Evolutionary conservation across 2,329 filamentous ascomycete species (phyloP).

Genomic region (Aureobasidium sp.): DNA sequence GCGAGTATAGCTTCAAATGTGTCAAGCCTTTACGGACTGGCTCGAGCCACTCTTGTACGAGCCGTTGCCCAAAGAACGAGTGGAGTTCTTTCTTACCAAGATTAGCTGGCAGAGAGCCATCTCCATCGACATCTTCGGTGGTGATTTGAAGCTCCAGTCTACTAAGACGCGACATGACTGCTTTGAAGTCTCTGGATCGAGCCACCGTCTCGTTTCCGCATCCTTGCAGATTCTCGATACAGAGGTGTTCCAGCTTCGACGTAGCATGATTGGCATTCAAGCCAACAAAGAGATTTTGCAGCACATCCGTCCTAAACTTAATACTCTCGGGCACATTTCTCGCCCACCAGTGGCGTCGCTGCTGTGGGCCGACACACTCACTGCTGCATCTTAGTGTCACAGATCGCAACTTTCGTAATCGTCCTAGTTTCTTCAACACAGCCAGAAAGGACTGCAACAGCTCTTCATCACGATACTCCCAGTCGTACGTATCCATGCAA

Average conservation of each 20-base stretch:
- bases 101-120: constrained; percentile 16
- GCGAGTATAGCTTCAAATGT: constrained; percentile 35
- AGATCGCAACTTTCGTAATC: constrained; percentile 8
- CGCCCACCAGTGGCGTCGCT: constrained; percentile 13
- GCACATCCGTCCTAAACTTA: constrained; percentile 7
- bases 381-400: constrained; percentile 3
- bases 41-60: constrained; percentile 21
- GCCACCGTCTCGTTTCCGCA: constrained; percentile 11
- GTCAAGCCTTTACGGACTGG: constrained; percentile 22
- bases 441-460: constrained; percentile 2
- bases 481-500: constrained; percentile 12
- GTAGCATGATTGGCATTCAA: not conserved
- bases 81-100: constrained; percentile 18
- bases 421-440: not conserved
- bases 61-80: constrained; percentile 20
- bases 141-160: constrained; percentile 21
- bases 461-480: constrained; percentile 11
- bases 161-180: constrained; percentile 18
- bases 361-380: constrained; percentile 8
- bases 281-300: constrained; percentile 11
- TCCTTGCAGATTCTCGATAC: constrained; percentile 25
- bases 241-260: constrained; percentile 18
- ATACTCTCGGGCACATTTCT: constrained; percentile 8
- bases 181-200: constrained; percentile 18
- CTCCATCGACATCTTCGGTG: constrained; percentile 19